These are phyloP conservation scores for Tilletia indica DNA, from an alignment of 1,284 basidiomycete species.

Conservation along the genomic window DNA sequence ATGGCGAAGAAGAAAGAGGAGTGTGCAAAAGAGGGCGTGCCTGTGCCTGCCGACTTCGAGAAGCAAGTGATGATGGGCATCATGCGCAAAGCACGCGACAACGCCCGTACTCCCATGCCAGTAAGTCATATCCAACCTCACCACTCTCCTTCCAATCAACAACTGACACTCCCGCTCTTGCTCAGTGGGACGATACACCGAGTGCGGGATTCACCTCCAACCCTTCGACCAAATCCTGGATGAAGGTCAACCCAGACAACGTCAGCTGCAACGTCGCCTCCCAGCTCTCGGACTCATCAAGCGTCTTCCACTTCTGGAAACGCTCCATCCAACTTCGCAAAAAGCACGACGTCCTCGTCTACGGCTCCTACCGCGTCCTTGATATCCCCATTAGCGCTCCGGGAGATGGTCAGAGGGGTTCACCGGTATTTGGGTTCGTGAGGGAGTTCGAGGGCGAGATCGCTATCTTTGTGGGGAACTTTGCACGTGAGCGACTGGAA, in stretches of 20 bases:
- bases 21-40: conserved; percentile 46
- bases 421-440: conserved; percentile 9
- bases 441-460: not conserved
- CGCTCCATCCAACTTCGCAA: conserved; percentile 63
- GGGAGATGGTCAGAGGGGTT: not conserved
- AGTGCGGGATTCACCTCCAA: conserved; percentile 69
- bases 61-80: conserved; percentile 58
- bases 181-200: conserved; percentile 62
- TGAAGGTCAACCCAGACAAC: conserved; percentile 70
- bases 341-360: conserved; percentile 62
- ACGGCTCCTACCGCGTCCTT: conserved; percentile 65
- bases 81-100: conserved; percentile 69
- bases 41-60: conserved; percentile 13
- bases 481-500: not conserved
- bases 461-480: conserved; percentile 11
- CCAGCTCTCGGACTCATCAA: conserved; percentile 61
- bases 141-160: conserved; percentile 31
- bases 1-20: conserved; percentile 25
- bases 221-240: conserved; percentile 65
- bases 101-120: conserved; percentile 69
- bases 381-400: conserved; percentile 37
- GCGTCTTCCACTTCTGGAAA: conserved; percentile 67
- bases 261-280: conserved; percentile 64
- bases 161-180: not conserved
- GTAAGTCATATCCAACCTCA: conserved; percentile 30